These are phyloP conservation scores for Fusarium marasasianum DNA, from an alignment of 2,329 filamentous ascomycete genomes.

Conservation along the genomic window DNA sequence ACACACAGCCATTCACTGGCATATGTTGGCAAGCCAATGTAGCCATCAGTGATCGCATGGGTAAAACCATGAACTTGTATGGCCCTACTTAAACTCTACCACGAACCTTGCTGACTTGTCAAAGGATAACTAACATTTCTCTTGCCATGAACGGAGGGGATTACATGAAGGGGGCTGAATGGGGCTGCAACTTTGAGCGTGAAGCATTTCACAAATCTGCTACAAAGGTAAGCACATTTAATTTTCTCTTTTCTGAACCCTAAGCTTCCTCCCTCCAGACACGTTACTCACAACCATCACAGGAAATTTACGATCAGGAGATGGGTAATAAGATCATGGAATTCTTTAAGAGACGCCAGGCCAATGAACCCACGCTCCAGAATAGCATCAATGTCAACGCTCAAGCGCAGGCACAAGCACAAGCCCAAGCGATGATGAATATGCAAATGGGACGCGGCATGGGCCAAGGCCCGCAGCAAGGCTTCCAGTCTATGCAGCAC, in stretches of 20 bases:
- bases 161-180: slow-evolving; percentile 52
- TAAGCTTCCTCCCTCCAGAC: background rate
- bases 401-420: slow-evolving; percentile 48
- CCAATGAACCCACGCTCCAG: slow-evolving; percentile 59
- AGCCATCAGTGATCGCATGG: slow-evolving; percentile 52
- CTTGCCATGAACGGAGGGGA: slow-evolving; percentile 56
- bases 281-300: slow-evolving; percentile 30
- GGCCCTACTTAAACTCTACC: slow-evolving; percentile 14
- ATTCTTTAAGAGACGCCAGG: slow-evolving; percentile 60
- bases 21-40: slow-evolving; percentile 53
- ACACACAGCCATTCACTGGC: slow-evolving; percentile 45
- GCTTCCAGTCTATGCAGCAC: slow-evolving; percentile 67
- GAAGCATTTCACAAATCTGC: slow-evolving; percentile 56
- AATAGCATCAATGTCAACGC: slow-evolving; percentile 59
- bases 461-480: slow-evolving; percentile 60
- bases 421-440: slow-evolving; percentile 60
- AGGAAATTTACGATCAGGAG: slow-evolving; percentile 62
- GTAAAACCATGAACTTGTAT: slow-evolving; percentile 56
- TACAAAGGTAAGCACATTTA: slow-evolving; percentile 56
- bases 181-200: slow-evolving; percentile 59
- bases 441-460: slow-evolving; percentile 64
- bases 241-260: background rate
- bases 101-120: slow-evolving; percentile 24
- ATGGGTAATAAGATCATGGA: slow-evolving; percentile 59
- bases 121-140: slow-evolving; percentile 62